phyloP scores from a whole-genome alignment of 345 rosid species.

The Punica granatum region DNA sequence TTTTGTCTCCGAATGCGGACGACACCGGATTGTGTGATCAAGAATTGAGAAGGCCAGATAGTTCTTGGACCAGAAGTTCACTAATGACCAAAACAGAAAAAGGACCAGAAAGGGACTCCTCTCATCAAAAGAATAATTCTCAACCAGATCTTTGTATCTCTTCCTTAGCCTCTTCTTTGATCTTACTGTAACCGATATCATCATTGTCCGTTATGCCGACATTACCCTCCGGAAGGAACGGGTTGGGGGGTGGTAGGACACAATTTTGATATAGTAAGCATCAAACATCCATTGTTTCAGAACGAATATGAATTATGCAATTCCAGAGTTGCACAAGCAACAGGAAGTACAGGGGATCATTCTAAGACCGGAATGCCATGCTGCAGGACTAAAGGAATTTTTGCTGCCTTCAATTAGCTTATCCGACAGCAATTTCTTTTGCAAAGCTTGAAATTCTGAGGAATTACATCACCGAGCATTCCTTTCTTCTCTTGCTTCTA shows the following conservation, averaged over 20 bases:
- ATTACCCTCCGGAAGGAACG: no score
- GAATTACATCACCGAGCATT: conserved; percentile 27
- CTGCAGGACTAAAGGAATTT: neutral
- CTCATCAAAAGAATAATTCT: neutral
- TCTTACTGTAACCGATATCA: neutral
- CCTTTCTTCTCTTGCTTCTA: conserved; percentile 81
- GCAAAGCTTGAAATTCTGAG: neutral
- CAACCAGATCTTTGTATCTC: neutral
- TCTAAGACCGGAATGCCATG: neutral
- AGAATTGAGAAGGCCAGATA: neutral
- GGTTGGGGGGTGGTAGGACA: no score
- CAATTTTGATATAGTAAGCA: no score
- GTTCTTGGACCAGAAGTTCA: conserved; percentile 4
- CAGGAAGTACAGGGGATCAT: neutral
- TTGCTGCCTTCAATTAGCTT: neutral
- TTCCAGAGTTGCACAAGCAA: neutral
- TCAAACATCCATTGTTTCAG: neutral
- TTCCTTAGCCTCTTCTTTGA: neutral
- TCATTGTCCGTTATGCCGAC: no score
- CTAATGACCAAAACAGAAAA: no score
- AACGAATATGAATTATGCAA: neutral
- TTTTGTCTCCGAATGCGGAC: no score
- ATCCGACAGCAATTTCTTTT: neutral
- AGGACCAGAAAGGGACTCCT: conserved; percentile 8
- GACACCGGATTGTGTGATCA: neutral